Percentiles rank a stretch among this genome's conserved stretches.
Conservation (phyloP, 2,329 filamentous ascomycete genomes). For the Xylariaceae sp. region DNA sequence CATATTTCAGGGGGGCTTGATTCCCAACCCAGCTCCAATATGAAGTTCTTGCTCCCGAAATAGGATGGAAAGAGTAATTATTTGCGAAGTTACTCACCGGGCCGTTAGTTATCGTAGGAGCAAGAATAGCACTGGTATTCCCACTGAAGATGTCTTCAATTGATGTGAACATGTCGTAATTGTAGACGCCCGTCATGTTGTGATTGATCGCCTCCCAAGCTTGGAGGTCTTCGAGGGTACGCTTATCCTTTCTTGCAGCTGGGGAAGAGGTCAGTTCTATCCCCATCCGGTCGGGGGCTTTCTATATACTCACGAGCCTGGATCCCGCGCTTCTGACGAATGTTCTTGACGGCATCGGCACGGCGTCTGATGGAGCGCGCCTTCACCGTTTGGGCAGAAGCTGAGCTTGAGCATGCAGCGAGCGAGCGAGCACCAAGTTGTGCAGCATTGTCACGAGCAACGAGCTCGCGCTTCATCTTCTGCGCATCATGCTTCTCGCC, state of each 20-base stretch:
- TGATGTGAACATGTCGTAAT: constrained; percentile 38
- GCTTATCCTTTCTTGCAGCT: constrained; percentile 39
- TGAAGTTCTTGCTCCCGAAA: too few species aligned
- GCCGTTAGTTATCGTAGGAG: constrained; percentile 41
- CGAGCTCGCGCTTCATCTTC: constrained; percentile 39
- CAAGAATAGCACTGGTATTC: constrained; percentile 41
- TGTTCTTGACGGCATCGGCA: constrained; percentile 40
- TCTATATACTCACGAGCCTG: constrained; percentile 27
- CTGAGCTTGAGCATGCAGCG: constrained; percentile 42
- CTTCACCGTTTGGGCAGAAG: constrained; percentile 43
- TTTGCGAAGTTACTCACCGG: constrained; percentile 27
- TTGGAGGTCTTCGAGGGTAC: constrained; percentile 37
- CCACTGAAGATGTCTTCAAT: constrained; percentile 40
- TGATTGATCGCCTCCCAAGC: constrained; percentile 40
- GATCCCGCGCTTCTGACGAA: constrained; percentile 44
- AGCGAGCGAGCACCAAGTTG: constrained; percentile 42
- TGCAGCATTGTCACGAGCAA: constrained; percentile 38
- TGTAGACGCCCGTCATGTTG: constrained; percentile 35
- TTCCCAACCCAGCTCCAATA: too few species aligned
- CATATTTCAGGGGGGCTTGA: too few species aligned
- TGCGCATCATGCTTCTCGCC: constrained; percentile 36
- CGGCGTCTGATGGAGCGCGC: constrained; percentile 45
- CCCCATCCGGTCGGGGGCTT: neutral
- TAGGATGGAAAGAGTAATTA: too few species aligned
- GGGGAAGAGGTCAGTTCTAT: neutral